Conservation (phyloP, 2,329 filamentous ascomycete genomes). For the Zasmidium angulare region DNA sequence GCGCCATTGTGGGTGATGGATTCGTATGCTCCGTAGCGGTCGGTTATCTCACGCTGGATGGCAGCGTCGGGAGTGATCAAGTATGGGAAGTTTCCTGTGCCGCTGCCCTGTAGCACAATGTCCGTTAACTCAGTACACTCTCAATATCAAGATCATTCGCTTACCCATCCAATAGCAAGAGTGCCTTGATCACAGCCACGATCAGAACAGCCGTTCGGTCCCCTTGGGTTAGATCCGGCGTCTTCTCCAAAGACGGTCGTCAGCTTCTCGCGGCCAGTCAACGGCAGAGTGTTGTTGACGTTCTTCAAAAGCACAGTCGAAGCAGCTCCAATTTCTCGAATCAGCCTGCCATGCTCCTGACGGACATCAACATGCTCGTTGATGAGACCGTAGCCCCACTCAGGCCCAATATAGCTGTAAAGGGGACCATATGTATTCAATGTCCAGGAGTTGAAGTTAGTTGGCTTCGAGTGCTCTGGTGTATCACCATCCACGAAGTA, state of each 20-base stretch:
- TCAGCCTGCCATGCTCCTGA: slow-evolving; percentile 67
- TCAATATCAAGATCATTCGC: too few relatives aligned
- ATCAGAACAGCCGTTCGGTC: slow-evolving; percentile 76
- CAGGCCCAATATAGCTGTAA: slow-evolving; percentile 56
- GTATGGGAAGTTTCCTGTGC: slow-evolving; percentile 63
- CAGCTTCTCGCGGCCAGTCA: slow-evolving; percentile 66
- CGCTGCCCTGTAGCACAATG: slow-evolving; percentile 46
- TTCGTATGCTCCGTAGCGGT: slow-evolving; percentile 62
- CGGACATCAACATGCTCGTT: slow-evolving; percentile 83
- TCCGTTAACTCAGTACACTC: too few relatives aligned
- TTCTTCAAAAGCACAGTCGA: slow-evolving; percentile 72
- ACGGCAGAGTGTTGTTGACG: slow-evolving; percentile 53
- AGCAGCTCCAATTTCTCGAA: slow-evolving; percentile 73
- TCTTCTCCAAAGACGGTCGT: slow-evolving; percentile 79
- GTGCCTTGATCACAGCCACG: slow-evolving; percentile 62
- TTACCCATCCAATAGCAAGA: slow-evolving; percentile 61
- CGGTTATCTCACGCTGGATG: slow-evolving; percentile 65
- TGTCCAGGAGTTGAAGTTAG: slow-evolving; percentile 88
- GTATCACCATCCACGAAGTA: slow-evolving; percentile 58
- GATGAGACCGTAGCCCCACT: slow-evolving; percentile 64
- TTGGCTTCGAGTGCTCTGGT: slow-evolving; percentile 50
- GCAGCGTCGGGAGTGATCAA: slow-evolving; percentile 64
- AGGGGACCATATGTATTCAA: slow-evolving; percentile 69
- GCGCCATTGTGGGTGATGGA: slow-evolving; percentile 60
- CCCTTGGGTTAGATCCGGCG: slow-evolving; percentile 69